These are phyloP conservation scores for Sugiyamaella valdiviana DNA, from an alignment of 805 yeast species.

Conservation along the genomic window DNA sequence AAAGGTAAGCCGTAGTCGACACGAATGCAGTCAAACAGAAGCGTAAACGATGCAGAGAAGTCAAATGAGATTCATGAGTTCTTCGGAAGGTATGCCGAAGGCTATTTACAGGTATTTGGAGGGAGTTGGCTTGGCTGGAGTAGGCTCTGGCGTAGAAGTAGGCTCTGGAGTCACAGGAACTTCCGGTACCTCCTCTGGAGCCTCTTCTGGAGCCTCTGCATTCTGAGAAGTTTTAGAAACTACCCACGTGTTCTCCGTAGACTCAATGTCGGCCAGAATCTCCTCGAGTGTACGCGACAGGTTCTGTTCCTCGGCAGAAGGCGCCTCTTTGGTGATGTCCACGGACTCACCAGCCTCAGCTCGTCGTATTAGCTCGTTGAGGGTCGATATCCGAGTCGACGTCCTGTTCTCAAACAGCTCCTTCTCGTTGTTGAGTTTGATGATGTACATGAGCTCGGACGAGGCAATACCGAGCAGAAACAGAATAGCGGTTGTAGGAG, in stretches of 20 bases:
- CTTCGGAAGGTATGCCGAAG: no score
- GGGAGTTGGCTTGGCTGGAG: not conserved
- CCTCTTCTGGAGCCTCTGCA: not conserved
- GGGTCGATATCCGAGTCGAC: conserved; percentile 33
- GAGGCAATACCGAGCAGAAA: conserved; percentile 41
- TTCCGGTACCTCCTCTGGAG: not conserved
- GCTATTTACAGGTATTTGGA: not conserved
- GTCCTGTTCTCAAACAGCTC: conserved; percentile 38
- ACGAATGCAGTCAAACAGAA: no score
- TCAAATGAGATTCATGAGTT: no score
- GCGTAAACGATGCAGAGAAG: no score
- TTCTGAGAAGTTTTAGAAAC: not conserved
- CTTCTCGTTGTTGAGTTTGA: conserved; percentile 36
- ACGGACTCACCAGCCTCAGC: conserved; percentile 37
- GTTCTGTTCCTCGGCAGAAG: conserved; percentile 30
- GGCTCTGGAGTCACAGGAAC: not conserved
- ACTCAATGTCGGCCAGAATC: conserved; percentile 25
- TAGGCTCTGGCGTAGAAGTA: not conserved
- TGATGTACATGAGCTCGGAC: conserved; percentile 43
- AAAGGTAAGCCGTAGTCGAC: no score
- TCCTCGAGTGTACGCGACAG: conserved; percentile 22
- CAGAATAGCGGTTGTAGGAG: conserved; percentile 35
- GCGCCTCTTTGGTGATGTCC: conserved; percentile 39
- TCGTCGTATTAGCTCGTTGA: conserved; percentile 37
- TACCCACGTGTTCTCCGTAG: conserved; percentile 22